Base-by-base conservation (phyloP, 2,329 filamentous ascomycete species). In the Huntiella savannae region DNA sequence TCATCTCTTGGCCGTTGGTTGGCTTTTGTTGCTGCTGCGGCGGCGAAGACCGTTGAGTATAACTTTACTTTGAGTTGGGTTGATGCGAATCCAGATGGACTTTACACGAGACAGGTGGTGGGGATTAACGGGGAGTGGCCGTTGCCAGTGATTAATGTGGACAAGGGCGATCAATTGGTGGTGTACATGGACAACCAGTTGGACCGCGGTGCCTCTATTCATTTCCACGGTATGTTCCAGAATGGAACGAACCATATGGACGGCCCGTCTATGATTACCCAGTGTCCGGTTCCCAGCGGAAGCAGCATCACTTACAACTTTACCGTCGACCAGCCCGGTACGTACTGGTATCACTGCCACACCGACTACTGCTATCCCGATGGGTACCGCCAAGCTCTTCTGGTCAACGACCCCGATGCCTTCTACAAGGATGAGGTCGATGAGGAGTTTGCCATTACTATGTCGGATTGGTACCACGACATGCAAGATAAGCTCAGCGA, bases 71-170 rank as follows among this genome's bases (percentile, higher is more conserved):
- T 76, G 38, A 70, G 69, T 33, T 79, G 76, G 74, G 70, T 77
- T 11, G 66, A 59, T 46, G 68, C 69, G 6, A 69, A 72, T 45
- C 77, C 77, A 0, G 77, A 81, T 62, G 74, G 74, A 3, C 56
- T 63, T 33, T 64, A 66, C 28, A 58, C 63, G 6, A 67, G 78
- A 39, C 67, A 71, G 28, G 67, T 71, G 1, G 75, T 82, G 54
- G 75, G 73, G 8, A 73, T 82, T 56, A 82, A 82, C 54, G 67
- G 67, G 10, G 57, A 71, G 56, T 79, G 77, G 73, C 77, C 78
- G 2, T 67, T 75, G 19, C 79, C 79, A 1, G 56, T 63, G 10
- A 71, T 78, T 39, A 64, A 68, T 46, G 73, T 69, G 5, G 66
- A 63, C 45, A 64, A 68, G 50, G 73, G 71, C 44, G 73, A 77